phyloP scores from a whole-genome alignment of 108 stramenopile species.

The Fragilaria radians region DNA sequence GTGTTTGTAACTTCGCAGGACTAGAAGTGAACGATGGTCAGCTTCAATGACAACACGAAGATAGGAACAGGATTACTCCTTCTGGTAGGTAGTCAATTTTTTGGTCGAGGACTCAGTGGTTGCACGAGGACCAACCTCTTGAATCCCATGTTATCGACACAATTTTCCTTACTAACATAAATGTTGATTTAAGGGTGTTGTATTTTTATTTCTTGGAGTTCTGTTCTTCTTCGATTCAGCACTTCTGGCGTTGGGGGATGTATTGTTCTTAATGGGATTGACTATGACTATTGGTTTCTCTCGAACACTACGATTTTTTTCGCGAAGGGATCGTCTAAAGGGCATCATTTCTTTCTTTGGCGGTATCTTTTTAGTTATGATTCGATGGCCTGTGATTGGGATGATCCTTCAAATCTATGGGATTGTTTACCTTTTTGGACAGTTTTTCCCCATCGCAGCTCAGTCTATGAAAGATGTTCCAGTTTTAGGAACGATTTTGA shows the following conservation, averaged over 20 bases:
- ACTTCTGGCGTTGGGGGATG: constrained; percentile 81
- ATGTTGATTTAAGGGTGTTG: constrained; percentile 33
- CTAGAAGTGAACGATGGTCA: background rate
- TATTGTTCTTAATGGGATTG: constrained; percentile 76
- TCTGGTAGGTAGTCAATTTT: constrained; percentile 20
- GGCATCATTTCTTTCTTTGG: constrained; percentile 88
- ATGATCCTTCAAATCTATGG: constrained; percentile 84
- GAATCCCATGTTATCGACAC: background rate
- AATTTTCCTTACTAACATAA: background rate
- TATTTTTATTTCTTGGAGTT: constrained; percentile 79
- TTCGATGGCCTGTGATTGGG: constrained; percentile 80
- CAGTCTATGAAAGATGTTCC: constrained; percentile 78
- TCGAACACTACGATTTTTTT: constrained; percentile 83
- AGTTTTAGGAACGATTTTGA: constrained; percentile 64
- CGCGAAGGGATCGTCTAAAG: constrained; percentile 65
- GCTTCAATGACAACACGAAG: constrained; percentile 82
- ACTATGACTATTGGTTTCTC: constrained; percentile 78
- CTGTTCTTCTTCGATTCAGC: constrained; percentile 87
- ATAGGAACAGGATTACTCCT: constrained; percentile 82
- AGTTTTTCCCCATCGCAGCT: constrained; percentile 89
- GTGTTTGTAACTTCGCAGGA: too few relatives aligned
- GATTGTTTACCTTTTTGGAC: constrained; percentile 84
- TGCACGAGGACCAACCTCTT: background rate
- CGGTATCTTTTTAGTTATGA: constrained; percentile 71
- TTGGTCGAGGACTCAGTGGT: background rate